These are phyloP conservation scores for Pichia thaimueangensis DNA, from an alignment of 805 yeast genomes.

Conservation along the genomic window DNA sequence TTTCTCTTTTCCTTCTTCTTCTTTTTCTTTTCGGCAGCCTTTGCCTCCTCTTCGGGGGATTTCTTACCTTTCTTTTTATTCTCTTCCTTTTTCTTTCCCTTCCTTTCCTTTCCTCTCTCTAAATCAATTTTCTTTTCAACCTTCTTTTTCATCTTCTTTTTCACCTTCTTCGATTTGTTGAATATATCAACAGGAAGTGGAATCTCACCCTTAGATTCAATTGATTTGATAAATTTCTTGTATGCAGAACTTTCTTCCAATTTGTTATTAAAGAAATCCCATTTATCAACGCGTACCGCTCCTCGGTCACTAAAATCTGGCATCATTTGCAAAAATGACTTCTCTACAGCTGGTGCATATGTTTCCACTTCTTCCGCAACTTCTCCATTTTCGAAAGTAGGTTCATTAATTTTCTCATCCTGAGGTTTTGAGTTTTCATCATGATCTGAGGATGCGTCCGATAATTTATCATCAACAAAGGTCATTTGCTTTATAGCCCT, in stretches of 20 bases:
- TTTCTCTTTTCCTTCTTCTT: conserved; percentile 13
- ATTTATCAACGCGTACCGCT: conserved; percentile 11
- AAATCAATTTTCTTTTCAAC: not conserved
- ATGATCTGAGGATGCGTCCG: not conserved
- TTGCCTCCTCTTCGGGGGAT: not conserved
- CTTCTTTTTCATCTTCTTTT: conserved; percentile 6
- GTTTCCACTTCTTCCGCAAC: conserved; percentile 16
- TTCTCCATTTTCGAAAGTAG: not conserved
- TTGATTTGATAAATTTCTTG: not conserved
- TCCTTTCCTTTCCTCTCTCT: conserved; percentile 1
- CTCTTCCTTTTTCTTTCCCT: not conserved
- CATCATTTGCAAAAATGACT: conserved; percentile 31
- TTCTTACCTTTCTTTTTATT: not conserved
- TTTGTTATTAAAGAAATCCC: conserved; percentile 4
- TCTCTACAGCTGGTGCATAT: conserved; percentile 32
- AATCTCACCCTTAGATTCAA: not conserved
- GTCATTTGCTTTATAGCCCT: conserved; percentile 20
- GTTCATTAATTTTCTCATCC: not conserved
- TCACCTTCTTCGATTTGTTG: not conserved
- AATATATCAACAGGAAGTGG: conserved; percentile 7
- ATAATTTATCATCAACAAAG: conserved; percentile 16
- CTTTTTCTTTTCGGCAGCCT: not conserved
- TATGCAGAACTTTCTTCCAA: conserved; percentile 2
- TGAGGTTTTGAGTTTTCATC: not conserved
- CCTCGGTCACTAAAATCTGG: conserved; percentile 3